Percentiles rank a stretch among this genome's conserved stretches.
phyloP scores from a whole-genome alignment of 2,329 filamentous ascomycete genomes.

The Trematosphaeria pertusa region DNA sequence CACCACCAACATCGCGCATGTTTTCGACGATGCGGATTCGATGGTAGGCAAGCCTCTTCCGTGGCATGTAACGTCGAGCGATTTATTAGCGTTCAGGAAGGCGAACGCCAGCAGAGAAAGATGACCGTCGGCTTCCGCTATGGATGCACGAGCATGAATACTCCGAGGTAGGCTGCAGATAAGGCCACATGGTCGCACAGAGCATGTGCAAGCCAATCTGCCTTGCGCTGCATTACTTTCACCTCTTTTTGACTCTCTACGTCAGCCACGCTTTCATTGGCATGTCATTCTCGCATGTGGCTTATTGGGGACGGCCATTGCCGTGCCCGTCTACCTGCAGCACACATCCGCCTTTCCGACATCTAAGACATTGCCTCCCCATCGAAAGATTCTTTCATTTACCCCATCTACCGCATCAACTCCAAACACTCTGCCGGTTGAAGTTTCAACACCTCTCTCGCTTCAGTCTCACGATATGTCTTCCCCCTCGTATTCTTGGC shows the following conservation, averaged over 20 bases:
- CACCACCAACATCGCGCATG: constrained; percentile 12
- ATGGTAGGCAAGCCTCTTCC: constrained; percentile 13
- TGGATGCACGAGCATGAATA: too few relatives aligned
- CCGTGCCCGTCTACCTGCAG: too few relatives aligned
- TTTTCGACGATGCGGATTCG: constrained; percentile 9
- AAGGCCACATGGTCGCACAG: too few relatives aligned
- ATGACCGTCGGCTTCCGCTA: too few relatives aligned
- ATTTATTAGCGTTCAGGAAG: background rate
- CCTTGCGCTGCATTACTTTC: too few relatives aligned
- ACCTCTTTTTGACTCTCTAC: too few relatives aligned
- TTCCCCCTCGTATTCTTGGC: too few relatives aligned
- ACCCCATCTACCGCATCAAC: too few relatives aligned
- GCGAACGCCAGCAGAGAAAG: constrained; percentile 1
- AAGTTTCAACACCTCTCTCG: too few relatives aligned
- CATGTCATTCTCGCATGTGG: background rate
- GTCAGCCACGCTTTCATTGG: background rate
- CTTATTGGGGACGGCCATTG: background rate
- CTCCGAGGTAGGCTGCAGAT: background rate
- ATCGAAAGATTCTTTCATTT: background rate
- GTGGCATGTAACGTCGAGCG: constrained; percentile 1
- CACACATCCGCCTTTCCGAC: constrained; percentile 2
- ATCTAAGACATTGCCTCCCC: background rate
- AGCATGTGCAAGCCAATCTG: too few relatives aligned
- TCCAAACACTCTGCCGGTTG: too few relatives aligned
- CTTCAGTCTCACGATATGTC: too few relatives aligned